Conservation (phyloP, 805 yeast species). For the Spathaspora boniae region DNA sequence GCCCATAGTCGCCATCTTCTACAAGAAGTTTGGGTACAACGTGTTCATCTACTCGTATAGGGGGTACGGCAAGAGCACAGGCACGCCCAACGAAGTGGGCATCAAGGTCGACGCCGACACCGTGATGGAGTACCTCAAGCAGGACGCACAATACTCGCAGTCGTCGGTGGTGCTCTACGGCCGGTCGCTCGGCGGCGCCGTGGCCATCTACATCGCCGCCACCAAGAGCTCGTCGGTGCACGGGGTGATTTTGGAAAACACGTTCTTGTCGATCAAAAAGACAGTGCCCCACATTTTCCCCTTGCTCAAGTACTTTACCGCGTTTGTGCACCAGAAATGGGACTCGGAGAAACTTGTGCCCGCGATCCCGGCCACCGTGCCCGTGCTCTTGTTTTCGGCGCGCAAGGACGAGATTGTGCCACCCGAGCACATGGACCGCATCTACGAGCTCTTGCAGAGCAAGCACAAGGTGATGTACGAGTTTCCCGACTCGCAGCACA, state of each 20-base stretch:
- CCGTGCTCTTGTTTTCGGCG: slow-evolving; percentile 72
- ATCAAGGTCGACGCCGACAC: slow-evolving; percentile 79
- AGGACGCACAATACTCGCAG: slow-evolving; percentile 49
- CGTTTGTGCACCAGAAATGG: slow-evolving; percentile 80
- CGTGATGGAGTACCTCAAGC: slow-evolving; percentile 54
- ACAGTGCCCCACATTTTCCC: slow-evolving; percentile 76
- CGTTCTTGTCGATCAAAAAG: slow-evolving; percentile 73
- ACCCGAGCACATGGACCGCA: slow-evolving; percentile 68
- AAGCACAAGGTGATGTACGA: slow-evolving; percentile 48
- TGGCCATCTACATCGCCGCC: slow-evolving; percentile 76
- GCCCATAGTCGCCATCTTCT: slow-evolving; percentile 74
- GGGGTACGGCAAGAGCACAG: slow-evolving; percentile 85
- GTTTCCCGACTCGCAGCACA: slow-evolving; percentile 67
- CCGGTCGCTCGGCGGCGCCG: slow-evolving; percentile 93
- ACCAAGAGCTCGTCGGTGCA: slow-evolving; percentile 47
- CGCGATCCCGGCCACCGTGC: slow-evolving; percentile 49
- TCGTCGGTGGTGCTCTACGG: slow-evolving; percentile 73
- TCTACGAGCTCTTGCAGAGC: slow-evolving; percentile 53
- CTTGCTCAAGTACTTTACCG: slow-evolving; percentile 48
- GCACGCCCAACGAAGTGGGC: slow-evolving; percentile 73
- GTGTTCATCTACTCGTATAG: slow-evolving; percentile 85
- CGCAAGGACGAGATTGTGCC: slow-evolving; percentile 87
- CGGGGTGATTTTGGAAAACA: slow-evolving; percentile 80
- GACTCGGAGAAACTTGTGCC: slow-evolving; percentile 62
- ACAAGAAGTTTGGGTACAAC: slow-evolving; percentile 59